Evolutionary conservation across 2,329 filamentous ascomycete species (phyloP).

Genomic region (Pleomassaria siparia): DNA sequence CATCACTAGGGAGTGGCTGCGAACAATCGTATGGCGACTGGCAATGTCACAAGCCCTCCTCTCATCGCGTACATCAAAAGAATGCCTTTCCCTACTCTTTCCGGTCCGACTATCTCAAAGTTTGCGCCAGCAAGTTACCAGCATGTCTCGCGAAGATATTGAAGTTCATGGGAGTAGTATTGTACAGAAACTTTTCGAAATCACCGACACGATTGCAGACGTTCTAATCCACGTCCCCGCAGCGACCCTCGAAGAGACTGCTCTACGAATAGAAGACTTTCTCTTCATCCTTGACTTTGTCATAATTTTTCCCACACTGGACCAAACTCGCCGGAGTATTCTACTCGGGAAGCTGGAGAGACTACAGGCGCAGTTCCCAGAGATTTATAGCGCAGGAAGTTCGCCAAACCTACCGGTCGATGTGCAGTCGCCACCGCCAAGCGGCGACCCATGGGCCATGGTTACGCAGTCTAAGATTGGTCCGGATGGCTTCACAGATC

Average conservation of each 20-base stretch:
- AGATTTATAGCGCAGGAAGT: constrained; percentile 34
- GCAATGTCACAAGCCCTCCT: constrained; percentile 52
- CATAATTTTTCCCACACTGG: constrained; percentile 52
- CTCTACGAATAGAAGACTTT: constrained; percentile 56
- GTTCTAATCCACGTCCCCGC: constrained; percentile 57
- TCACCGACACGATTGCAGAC: constrained; percentile 61
- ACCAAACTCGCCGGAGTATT: constrained; percentile 50
- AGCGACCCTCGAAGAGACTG: constrained; percentile 49
- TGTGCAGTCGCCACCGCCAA: constrained; percentile 25
- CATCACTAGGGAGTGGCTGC: constrained; percentile 54
- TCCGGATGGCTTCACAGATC: not conserved
- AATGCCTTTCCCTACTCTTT: constrained; percentile 47
- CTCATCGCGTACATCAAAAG: constrained; percentile 41
- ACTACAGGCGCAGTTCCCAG: constrained; percentile 39
- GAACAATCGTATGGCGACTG: constrained; percentile 53
- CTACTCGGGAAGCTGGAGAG: constrained; percentile 46
- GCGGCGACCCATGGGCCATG: constrained; percentile 39
- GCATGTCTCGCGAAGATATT: constrained; percentile 50
- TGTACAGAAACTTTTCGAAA: constrained; percentile 62
- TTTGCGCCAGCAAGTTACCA: constrained; percentile 46
- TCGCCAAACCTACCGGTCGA: constrained; percentile 35
- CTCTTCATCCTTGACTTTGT: constrained; percentile 55
- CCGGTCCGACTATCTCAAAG: constrained; percentile 49
- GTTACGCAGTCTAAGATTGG: constrained; percentile 39
- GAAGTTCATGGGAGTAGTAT: constrained; percentile 60